Evolutionary conservation across 2,329 filamentous ascomycete species (phyloP).

Genomic region (Ambrosiella beaveri): DNA sequence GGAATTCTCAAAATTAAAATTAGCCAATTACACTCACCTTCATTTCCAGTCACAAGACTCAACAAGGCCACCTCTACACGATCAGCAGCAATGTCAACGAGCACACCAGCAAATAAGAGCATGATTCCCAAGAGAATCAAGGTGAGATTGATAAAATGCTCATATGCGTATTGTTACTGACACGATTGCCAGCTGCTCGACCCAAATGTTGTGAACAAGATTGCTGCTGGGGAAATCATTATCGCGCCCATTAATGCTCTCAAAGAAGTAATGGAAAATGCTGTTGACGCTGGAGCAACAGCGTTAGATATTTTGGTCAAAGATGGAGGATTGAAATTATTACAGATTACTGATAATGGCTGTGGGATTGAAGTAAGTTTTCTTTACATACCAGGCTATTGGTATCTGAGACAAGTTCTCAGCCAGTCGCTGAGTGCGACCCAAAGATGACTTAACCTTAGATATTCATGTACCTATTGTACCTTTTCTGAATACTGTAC

Average conservation of each 20-base stretch:
- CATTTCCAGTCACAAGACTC: no score
- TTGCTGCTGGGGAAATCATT: slow-evolving; percentile 95
- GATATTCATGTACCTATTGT: neutral
- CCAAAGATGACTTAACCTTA: neutral
- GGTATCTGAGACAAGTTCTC: no score
- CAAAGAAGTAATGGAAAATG: slow-evolving; percentile 93
- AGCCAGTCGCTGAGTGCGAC: no score
- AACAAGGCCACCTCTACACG: no score
- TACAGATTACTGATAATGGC: slow-evolving; percentile 96
- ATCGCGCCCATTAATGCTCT: slow-evolving; percentile 90
- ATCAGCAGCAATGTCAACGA: no score
- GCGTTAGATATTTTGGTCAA: slow-evolving; percentile 81
- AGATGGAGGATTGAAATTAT: slow-evolving; percentile 81
- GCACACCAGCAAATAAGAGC: no score
- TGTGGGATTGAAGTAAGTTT: slow-evolving; percentile 74
- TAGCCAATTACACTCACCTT: no score
- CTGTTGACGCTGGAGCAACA: slow-evolving; percentile 92
- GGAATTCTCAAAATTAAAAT: no score
- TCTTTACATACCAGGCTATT: neutral
- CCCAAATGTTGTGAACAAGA: slow-evolving; percentile 92
- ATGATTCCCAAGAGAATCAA: no score
- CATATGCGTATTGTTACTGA: neutral
- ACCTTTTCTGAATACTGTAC: neutral
- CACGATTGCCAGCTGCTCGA: slow-evolving; percentile 51
- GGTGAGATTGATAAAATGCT: no score